Evolutionary conservation across 2,329 filamentous ascomycete genomes (phyloP).

Genomic region (Aaosphaeria pasadenensis): DNA sequence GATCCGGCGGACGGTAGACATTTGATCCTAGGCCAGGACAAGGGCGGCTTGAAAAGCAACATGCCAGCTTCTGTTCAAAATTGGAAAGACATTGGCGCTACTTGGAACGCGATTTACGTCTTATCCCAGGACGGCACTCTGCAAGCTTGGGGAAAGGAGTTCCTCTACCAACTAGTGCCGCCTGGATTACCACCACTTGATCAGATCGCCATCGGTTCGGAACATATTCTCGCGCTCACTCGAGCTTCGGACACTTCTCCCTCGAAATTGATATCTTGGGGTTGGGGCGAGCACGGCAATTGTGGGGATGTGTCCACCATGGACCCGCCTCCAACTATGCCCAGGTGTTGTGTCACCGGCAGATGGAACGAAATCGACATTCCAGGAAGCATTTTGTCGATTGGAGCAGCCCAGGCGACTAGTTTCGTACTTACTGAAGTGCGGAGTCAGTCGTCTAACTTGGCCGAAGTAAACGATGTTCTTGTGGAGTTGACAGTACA

Average conservation of each 20-base stretch:
- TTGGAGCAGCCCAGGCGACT: slow-evolving; percentile 2
- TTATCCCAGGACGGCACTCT: slow-evolving; percentile 60
- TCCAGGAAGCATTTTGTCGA: neutral
- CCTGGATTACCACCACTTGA: slow-evolving; percentile 56
- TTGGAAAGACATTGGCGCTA: slow-evolving; percentile 70
- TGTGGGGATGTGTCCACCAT: slow-evolving; percentile 57
- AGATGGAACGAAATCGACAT: slow-evolving; percentile 3
- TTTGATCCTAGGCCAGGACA: slow-evolving; percentile 69
- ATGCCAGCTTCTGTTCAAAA: slow-evolving; percentile 53
- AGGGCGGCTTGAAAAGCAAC: slow-evolving; percentile 62
- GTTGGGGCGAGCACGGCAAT: slow-evolving; percentile 97
- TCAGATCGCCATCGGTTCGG: slow-evolving; percentile 78
- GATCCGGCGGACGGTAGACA: slow-evolving; percentile 56
- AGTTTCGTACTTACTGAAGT: slow-evolving; percentile 3
- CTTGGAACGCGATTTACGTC: slow-evolving; percentile 80
- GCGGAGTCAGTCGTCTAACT: no score
- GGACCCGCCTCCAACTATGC: neutral
- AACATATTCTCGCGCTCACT: slow-evolving; percentile 78
- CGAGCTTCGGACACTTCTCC: slow-evolving; percentile 27
- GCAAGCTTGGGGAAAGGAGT: slow-evolving; percentile 76
- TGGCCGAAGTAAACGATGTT: no score
- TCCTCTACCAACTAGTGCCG: slow-evolving; percentile 78
- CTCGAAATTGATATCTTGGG: slow-evolving; percentile 76
- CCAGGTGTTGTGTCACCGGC: slow-evolving; percentile 1
- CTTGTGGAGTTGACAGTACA: no score